Evolutionary conservation across 148 eudicot species (phyloP), one percentile per base, ranked within the genome.

Genomic region (Polygonum maritimum): DNA sequence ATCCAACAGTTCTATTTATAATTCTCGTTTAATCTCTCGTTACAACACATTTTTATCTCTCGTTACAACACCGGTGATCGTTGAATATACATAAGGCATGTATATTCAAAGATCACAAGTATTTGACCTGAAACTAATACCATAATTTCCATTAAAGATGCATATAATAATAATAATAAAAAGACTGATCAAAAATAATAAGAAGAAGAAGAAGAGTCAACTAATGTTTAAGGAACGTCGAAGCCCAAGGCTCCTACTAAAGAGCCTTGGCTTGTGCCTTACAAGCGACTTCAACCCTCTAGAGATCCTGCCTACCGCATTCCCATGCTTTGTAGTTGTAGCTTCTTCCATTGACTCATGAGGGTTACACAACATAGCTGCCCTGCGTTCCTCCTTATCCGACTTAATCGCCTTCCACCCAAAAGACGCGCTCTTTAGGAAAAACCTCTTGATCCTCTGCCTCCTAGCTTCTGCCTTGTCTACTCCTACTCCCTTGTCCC

Each of bases 371-470:
- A 81, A 48, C 74, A 84, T 63, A 22, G 81, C 67, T 69, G 77
- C 55, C 67, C 76, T 84, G 14, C 82, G 76, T 48, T 47, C 80
- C 62, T 63, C 52, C 78, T 84, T 89, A 19, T 11, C 78, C 58
- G 19, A 55, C 21, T 75, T 82, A 16, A 75, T 79, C 39, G 62
- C 81, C 13, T 77, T 79, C 70, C 74, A 86, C 67, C 88, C 83
- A 76, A 88, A 84, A 11, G 86, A 77, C 57, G 88, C 85, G 82
- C 83, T 87, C 69, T 76, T 87, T 36, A 62, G 0, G n/a, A 92
- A 54, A 36, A 85, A 80, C 26, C 83, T 79, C 78, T 89, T 87
- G 36, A 88, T 79, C 62, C 78, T 88, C 22, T 84, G 77, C 73
- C 81, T 81, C 79, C 82, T 83, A 18, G 78, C 82, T 38, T 84